Base-by-base conservation (phyloP, 2,329 filamentous ascomycete genomes). In the Aspergillus hiratsukae region DNA sequence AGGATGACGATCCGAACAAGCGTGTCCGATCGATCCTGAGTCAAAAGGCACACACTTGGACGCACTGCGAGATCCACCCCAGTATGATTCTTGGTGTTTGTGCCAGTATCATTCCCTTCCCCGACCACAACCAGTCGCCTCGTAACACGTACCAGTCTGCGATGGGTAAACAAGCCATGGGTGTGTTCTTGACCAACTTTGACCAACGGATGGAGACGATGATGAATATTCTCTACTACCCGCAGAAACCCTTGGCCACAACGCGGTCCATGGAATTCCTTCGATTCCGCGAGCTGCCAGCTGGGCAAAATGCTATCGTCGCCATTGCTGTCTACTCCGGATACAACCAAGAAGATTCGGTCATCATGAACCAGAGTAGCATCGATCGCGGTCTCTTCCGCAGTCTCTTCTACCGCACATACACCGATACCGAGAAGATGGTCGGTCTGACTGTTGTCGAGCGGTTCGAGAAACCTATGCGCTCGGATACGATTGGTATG, bases 131-230 rank as follows among this genome's bases (percentile, higher is more conserved):
- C 49, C 70, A 95, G 84, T 97, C 93, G 61, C 94, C 94, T 64
- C 89, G 94, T 88, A 99, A 99, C 72, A 97, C 93, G 3, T 99
- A 97, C 75, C 93, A 97, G 78, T 97, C 93, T 68, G 94, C 94
- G 72, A 99, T 99, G 94, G 94, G 95, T 80, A 99, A 99, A 78
- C 94, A 99, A 83, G 94, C 94, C 60, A 99, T 99, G 95, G 94
- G 95, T 71, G 92, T 97, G 67, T 97, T 96, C 79, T 82, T 99
- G 55, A 99, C 95, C 11, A 99, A 99, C 72, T 99, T 96, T 75
- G 88, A 90, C 43, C 87, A 93, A 60, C 91, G 94, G 61, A 97
- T 99, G 93, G 94, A 99, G 71, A 99, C 94, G 4, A 99, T 99
- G 94, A 89, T 93, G 66, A 99, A 99, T 67, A 96, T 99, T 71